A percentile compares a stretch with the other conserved stretches of the same genome.
Evolutionary conservation across 805 yeast genomes (phyloP).

Genomic region (Metschnikowia lochheadii): DNA sequence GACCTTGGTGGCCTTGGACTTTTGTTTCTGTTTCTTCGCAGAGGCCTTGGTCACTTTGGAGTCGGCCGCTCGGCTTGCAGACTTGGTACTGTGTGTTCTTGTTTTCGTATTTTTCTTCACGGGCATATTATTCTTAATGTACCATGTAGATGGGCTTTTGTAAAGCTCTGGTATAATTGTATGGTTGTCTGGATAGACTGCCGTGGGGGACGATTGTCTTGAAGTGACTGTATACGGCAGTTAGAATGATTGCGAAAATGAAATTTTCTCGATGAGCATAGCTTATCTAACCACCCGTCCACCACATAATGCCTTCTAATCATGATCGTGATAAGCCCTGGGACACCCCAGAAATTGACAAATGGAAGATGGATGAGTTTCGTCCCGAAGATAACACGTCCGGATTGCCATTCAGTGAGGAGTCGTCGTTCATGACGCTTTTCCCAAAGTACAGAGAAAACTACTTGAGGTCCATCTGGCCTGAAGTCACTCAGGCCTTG

Average conservation of each 20-base stretch:
- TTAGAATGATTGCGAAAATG: neutral
- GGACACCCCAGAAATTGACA: constrained; percentile 94
- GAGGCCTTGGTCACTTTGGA: constrained; percentile 1
- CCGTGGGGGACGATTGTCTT: too few species aligned
- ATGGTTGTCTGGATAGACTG: neutral
- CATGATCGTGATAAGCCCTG: constrained; percentile 95
- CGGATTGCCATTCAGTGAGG: constrained; percentile 91
- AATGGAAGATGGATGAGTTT: constrained; percentile 88
- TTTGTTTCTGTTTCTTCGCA: constrained; percentile 14
- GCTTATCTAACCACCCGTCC: neutral
- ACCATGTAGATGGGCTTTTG: too few species aligned
- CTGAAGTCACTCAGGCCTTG: constrained; percentile 80
- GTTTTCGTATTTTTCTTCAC: neutral
- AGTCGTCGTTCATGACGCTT: constrained; percentile 87
- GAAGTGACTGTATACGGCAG: constrained; percentile 2
- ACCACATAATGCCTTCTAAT: constrained; percentile 71
- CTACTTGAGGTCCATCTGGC: constrained; percentile 86
- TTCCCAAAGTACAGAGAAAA: constrained; percentile 96
- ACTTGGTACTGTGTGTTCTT: neutral
- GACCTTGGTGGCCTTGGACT: constrained; percentile 29
- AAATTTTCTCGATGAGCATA: constrained; percentile 5
- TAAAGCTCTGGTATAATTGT: neutral
- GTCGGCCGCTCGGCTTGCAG: neutral
- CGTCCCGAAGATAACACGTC: constrained; percentile 83
- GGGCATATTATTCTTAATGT: neutral